A percentile compares a stretch with the other conserved stretches of the same genome.
These are phyloP conservation scores for Verticillium klebahnii DNA, from an alignment of 2,329 filamentous ascomycete species.

Conservation along the genomic window DNA sequence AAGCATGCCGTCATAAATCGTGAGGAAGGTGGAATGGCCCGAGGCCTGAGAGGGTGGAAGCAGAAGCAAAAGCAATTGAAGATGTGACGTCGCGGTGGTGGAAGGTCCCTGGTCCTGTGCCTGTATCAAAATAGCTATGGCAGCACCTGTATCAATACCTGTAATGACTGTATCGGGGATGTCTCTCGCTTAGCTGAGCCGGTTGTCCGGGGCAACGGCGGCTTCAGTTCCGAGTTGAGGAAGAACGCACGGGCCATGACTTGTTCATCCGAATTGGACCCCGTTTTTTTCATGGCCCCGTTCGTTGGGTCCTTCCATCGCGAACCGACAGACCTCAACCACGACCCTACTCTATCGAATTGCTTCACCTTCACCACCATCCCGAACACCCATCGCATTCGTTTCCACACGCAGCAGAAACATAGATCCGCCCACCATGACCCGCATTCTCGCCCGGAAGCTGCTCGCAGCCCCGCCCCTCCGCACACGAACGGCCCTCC, in stretches of 20 bases:
- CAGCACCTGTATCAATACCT: too few species aligned
- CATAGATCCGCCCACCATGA: slow-evolving; percentile 1
- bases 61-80: slow-evolving; percentile 4
- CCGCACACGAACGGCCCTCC: not conserved
- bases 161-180: not conserved
- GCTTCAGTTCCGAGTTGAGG: not conserved
- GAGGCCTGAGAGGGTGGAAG: not conserved
- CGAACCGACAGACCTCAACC: not conserved
- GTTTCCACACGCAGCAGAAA: not conserved
- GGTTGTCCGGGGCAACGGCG: not conserved
- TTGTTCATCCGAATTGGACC: not conserved
- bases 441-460: slow-evolving; percentile 1
- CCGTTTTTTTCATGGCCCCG: not conserved
- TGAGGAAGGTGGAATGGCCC: not conserved
- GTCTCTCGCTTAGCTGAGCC: not conserved
- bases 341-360: not conserved
- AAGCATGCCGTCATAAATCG: slow-evolving; percentile 26
- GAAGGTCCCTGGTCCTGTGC: not conserved
- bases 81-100: slow-evolving; percentile 5
- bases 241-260: slow-evolving; percentile 5
- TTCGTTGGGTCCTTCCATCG: not conserved
- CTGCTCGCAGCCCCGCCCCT: slow-evolving; percentile 5
- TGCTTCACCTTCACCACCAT: not conserved
- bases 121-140: not conserved
- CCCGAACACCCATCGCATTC: not conserved